Percentiles rank a stretch among this genome's conserved stretches.
These are phyloP conservation scores for Aureobasidium lini DNA, from an alignment of 2,329 filamentous ascomycete species.

Conservation along the genomic window DNA sequence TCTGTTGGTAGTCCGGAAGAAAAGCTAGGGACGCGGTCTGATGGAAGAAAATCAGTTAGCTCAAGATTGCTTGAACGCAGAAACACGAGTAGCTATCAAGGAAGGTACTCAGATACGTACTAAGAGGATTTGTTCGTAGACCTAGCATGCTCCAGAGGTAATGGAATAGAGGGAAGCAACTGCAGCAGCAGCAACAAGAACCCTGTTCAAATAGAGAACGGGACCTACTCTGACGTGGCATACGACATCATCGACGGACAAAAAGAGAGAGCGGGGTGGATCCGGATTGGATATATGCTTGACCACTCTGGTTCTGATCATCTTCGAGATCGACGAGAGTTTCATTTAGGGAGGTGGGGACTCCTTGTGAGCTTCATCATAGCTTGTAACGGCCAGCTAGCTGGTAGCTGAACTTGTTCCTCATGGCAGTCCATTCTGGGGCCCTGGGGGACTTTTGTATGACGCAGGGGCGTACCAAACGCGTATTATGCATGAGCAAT, in stretches of 20 bases:
- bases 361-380: neutral
- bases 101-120: neutral
- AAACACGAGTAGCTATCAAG: neutral
- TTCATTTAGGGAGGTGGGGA: neutral
- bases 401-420: neutral
- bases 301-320: neutral
- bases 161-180: neutral
- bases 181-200: constrained; percentile 4
- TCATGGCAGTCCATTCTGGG: neutral
- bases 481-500: neutral
- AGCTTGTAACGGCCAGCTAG: constrained; percentile 6
- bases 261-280: neutral
- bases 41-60: neutral
- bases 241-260: neutral
- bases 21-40: constrained; percentile 3
- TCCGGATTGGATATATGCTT: neutral
- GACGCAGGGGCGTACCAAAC: neutral
- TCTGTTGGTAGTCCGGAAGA: neutral
- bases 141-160: constrained; percentile 8
- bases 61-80: neutral
- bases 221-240: neutral
- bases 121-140: neutral
- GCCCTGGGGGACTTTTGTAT: neutral
- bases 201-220: neutral
- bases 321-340: neutral